These are phyloP conservation scores for Gautieria morchelliformis DNA, from an alignment of 768 basidiomycete species.

Conservation along the genomic window DNA sequence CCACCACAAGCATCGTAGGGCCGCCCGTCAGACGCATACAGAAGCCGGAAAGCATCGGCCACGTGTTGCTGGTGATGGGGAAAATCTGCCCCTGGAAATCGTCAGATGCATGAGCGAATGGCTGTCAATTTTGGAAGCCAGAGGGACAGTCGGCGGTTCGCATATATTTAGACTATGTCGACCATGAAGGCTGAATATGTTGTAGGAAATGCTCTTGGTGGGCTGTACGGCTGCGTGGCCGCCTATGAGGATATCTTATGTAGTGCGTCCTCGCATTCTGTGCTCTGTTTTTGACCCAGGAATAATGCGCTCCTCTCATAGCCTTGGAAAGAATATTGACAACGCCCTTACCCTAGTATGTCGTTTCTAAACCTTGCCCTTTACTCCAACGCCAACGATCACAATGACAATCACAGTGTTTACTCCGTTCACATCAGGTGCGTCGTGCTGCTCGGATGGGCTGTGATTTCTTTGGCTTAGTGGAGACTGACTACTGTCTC, in stretches of 20 bases:
- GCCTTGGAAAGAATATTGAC: conserved; percentile 53
- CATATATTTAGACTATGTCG: conserved; percentile 1
- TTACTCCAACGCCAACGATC: neutral
- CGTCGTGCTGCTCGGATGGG: neutral
- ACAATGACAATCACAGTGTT: conserved; percentile 28
- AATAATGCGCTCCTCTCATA: conserved; percentile 15
- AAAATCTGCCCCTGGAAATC: conserved; percentile 52
- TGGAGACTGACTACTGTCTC: neutral
- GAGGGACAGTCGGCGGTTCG: conserved; percentile 46
- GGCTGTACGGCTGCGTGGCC: conserved; percentile 38
- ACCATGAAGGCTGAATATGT: too few relatives aligned
- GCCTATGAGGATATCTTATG: conserved; percentile 45
- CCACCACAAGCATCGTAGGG: neutral
- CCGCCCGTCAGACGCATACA: neutral
- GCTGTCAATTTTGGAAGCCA: conserved; percentile 47
- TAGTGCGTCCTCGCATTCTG: conserved; percentile 22
- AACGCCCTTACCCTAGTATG: conserved; percentile 58
- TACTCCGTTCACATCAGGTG: conserved; percentile 56
- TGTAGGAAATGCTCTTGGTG: conserved; percentile 40
- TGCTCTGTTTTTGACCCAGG: neutral
- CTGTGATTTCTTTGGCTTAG: conserved; percentile 16
- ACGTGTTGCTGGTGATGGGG: conserved; percentile 30
- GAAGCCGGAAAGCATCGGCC: conserved; percentile 21
- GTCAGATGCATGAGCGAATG: conserved; percentile 48
- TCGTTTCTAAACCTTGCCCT: conserved; percentile 6